Evolutionary conservation across 768 basidiomycete genomes (phyloP).

Genomic region (Tricholoma flavovirens): DNA sequence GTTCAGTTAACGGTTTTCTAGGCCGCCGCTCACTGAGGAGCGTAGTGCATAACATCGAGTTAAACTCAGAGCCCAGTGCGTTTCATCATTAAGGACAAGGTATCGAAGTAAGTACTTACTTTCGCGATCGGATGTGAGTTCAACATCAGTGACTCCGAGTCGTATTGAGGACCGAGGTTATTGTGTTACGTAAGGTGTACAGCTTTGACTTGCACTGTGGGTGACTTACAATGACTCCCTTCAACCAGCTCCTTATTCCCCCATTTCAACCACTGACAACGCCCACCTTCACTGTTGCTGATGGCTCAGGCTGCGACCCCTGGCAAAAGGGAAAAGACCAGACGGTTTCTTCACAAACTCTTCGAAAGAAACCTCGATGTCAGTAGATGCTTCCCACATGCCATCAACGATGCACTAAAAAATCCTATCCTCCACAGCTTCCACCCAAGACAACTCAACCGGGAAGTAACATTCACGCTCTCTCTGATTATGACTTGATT

Average conservation of each 20-base stretch:
- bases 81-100: constrained; percentile 35
- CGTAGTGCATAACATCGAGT: constrained; percentile 26
- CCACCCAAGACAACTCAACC: constrained; percentile 14
- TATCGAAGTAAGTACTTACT: neutral
- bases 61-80: constrained; percentile 55
- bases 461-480: neutral
- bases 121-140: neutral
- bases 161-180: too few relatives aligned
- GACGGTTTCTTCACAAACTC: constrained; percentile 17
- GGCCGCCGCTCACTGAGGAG: constrained; percentile 24
- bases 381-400: neutral
- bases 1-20: constrained; percentile 29
- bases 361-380: constrained; percentile 16
- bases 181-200: neutral
- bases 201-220: neutral
- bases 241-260: neutral
- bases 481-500: constrained; percentile 11
- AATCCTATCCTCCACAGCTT: constrained; percentile 5
- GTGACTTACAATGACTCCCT: neutral
- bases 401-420: neutral
- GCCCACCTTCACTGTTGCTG: neutral
- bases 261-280: neutral
- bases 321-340: constrained; percentile 9
- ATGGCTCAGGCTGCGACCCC: constrained; percentile 11
- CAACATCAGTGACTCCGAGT: too few relatives aligned